Conservation (phyloP, 2,329 filamentous ascomycete genomes). For the Thelonectria olida region DNA sequence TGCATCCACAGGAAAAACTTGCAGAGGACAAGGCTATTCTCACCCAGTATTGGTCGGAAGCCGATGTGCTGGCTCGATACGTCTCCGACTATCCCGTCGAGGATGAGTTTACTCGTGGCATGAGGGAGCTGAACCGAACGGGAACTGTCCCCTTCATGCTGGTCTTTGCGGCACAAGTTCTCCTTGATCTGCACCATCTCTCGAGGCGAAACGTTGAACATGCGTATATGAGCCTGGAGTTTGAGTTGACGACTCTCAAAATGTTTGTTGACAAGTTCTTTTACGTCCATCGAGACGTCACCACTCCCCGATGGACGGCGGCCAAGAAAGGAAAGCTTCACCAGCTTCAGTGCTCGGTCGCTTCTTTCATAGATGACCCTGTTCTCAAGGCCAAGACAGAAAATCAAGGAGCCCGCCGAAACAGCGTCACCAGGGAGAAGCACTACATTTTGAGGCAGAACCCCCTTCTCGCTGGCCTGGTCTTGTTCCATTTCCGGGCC, state of each 20-base stretch:
- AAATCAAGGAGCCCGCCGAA: not conserved
- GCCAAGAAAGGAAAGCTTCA: not conserved
- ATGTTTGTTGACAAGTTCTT: conserved; percentile 5
- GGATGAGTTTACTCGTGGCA: conserved; percentile 45
- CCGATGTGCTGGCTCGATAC: conserved; percentile 33
- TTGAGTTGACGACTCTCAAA: not conserved
- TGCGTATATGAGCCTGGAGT: conserved; percentile 26
- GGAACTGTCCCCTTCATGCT: conserved; percentile 46
- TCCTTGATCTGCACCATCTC: conserved; percentile 52
- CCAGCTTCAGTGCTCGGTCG: not conserved
- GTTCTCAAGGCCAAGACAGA: conserved; percentile 3
- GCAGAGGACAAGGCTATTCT: conserved; percentile 48
- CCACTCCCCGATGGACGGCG: not conserved
- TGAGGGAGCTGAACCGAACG: conserved; percentile 44
- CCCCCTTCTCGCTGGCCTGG: conserved; percentile 50
- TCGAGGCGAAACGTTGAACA: conserved; percentile 31
- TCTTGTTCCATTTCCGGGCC: conserved; percentile 47
- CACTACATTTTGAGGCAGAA: conserved; percentile 47
- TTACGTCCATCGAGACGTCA: not conserved
- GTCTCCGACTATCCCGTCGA: conserved; percentile 40
- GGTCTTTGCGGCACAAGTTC: conserved; percentile 52
- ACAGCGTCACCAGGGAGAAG: conserved; percentile 7
- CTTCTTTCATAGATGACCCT: conserved; percentile 35
- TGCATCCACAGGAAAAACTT: conserved; percentile 43
- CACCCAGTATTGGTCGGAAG: conserved; percentile 45